phyloP scores from a whole-genome alignment of 140 eudicot genomes.

The Flaveria floridana region DNA sequence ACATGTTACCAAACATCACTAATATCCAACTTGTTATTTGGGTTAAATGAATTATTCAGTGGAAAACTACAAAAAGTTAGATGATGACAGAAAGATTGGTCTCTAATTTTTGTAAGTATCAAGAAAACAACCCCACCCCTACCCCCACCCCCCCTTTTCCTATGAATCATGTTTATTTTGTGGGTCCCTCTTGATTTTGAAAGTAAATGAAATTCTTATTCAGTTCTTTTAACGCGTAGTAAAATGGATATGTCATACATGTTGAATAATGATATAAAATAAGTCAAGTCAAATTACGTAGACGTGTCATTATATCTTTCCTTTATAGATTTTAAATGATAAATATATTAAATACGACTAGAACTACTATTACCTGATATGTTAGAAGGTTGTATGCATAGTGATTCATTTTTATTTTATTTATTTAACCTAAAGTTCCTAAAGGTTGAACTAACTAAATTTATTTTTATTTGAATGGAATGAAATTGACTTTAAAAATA shows the following conservation, averaged over 20 bases:
- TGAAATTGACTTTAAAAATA: background rate
- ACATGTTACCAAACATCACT: constrained; percentile 51
- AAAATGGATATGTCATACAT: background rate
- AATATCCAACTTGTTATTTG: constrained; percentile 30
- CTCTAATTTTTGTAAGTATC: constrained; percentile 32
- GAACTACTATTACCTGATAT: background rate
- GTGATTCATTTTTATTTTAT: background rate
- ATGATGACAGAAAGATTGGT: constrained; percentile 37
- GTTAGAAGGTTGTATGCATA: too few species aligned
- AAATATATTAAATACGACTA: background rate
- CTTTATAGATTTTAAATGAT: background rate
- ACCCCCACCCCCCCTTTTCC: constrained; percentile 17
- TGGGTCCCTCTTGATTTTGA: constrained; percentile 14
- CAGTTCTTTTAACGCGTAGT: background rate
- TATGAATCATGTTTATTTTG: constrained; percentile 13
- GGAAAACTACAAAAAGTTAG: constrained; percentile 29
- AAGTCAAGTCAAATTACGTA: background rate
- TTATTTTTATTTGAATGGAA: background rate
- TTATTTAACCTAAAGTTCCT: background rate
- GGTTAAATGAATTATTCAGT: constrained; percentile 34
- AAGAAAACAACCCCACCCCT: constrained; percentile 12
- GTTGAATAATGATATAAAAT: background rate
- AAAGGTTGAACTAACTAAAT: background rate
- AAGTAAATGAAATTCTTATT: background rate
- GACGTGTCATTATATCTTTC: background rate